Evolutionary conservation across 2,329 filamentous ascomycete genomes (phyloP), one percentile per base, ranked within the genome.

Genomic region (Alternaria burnsii): DNA sequence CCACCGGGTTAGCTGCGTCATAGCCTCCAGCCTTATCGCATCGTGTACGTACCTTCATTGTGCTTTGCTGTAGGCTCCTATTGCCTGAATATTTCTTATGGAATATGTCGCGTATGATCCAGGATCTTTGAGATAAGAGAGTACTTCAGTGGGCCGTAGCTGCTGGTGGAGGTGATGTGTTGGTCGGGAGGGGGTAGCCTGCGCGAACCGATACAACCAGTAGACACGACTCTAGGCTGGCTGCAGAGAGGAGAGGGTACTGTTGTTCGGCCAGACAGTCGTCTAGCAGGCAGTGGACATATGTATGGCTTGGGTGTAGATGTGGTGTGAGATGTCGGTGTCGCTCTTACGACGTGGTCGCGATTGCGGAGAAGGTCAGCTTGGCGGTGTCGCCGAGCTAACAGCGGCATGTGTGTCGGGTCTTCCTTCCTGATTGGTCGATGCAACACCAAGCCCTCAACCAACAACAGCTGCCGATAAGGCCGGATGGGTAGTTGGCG

Each of bases 171-270:
- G 62, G 63, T 61, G 67, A 55, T 71, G 63, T 69, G 75, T 73
- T 76, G 68, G 71, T 73, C 61, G 68, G 63, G 59, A 67, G 58
- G 68, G 71, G 69, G 58, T 71, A 62, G 66, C 71, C 71, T 78
- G 75, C 71, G 71, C 65, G 63, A 76, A 69, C 76, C 72, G 71
- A 69, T 67, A 72, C 75, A 78, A 75, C 75, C 66, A 67, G 69
- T 72, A 77, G 64, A 73, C 68, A 73, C 71, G 69, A 68, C 75
- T 80, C 77, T 69, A 76, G 74, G 77, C 78, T 79, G 78, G 78
- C 73, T 79, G 77, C 78, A 67, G 70, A 78, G 78, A 80, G 72
- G 65, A 70, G 73, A 65, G 65, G 63, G 67, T 71, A 68, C 71
- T 71, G 75, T 68, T 76, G 76, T 67, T 71, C 76, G 74, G 77